A percentile compares a stretch with the other conserved stretches of the same genome.
phyloP scores from a whole-genome alignment of 768 basidiomycete species.

The Suillus hirtellus region DNA sequence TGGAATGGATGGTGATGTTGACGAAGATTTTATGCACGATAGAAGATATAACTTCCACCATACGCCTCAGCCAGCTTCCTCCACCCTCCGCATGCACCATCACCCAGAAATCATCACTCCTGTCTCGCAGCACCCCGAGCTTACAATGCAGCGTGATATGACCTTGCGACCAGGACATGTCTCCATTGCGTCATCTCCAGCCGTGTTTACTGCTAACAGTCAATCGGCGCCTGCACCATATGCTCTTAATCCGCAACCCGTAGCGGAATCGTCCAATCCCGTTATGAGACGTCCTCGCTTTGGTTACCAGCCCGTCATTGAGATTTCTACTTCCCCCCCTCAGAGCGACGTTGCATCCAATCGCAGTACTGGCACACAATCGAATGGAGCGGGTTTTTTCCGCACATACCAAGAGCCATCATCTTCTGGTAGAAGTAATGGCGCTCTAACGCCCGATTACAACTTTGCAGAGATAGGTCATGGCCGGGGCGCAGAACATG shows the following conservation, averaged over 20 bases:
- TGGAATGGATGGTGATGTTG: slow-evolving; percentile 44
- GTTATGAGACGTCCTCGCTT: slow-evolving; percentile 42
- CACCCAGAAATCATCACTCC: slow-evolving; percentile 17
- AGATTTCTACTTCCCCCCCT: slow-evolving; percentile 58
- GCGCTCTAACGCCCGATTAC: slow-evolving; percentile 70
- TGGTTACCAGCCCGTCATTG: slow-evolving; percentile 59
- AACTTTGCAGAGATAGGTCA: slow-evolving; percentile 78
- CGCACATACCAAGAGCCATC: slow-evolving; percentile 51
- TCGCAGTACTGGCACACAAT: slow-evolving; percentile 52
- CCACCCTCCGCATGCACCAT: slow-evolving; percentile 9
- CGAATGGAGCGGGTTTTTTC: slow-evolving; percentile 62
- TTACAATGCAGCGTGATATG: slow-evolving; percentile 30
- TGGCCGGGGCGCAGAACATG: slow-evolving; percentile 51
- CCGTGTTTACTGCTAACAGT: neutral
- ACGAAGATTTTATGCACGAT: slow-evolving; percentile 43
- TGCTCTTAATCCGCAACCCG: slow-evolving; percentile 35
- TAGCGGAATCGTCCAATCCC: slow-evolving; percentile 38
- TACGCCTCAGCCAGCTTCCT: slow-evolving; percentile 5
- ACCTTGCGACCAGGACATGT: slow-evolving; percentile 26
- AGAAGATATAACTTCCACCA: slow-evolving; percentile 29
- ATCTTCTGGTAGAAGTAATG: slow-evolving; percentile 45
- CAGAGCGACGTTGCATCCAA: slow-evolving; percentile 62
- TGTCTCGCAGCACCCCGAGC: slow-evolving; percentile 23
- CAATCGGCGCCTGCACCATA: slow-evolving; percentile 10
- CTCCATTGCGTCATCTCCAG: slow-evolving; percentile 12